Evolutionary conservation across 1,284 basidiomycete species (phyloP).

Genomic region (Inonotus obliquus): DNA sequence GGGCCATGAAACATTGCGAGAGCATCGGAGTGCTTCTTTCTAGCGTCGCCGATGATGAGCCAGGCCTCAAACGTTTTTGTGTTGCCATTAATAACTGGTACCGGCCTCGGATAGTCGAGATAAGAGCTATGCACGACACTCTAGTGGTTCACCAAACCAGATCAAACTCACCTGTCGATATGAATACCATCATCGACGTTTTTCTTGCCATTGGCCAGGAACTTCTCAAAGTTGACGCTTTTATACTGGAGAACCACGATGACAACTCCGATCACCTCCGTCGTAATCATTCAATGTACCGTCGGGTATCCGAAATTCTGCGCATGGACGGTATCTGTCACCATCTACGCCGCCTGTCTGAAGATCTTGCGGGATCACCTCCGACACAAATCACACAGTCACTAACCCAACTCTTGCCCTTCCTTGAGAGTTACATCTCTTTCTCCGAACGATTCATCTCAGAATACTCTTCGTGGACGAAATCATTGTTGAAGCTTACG

Average conservation of each 20-base stretch:
- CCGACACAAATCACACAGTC: neutral
- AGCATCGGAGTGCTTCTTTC: neutral
- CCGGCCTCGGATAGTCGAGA: neutral
- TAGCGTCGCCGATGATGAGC: neutral
- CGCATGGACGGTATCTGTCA: slow-evolving; percentile 33
- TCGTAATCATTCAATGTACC: neutral
- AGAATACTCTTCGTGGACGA: slow-evolving; percentile 62
- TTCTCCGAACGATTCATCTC: slow-evolving; percentile 52
- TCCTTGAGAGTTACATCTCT: slow-evolving; percentile 54
- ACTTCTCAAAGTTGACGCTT: neutral
- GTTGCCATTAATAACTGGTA: neutral
- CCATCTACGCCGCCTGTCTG: slow-evolving; percentile 25
- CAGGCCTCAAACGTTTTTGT: slow-evolving; percentile 3
- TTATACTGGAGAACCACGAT: neutral
- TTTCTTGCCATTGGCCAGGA: slow-evolving; percentile 13
- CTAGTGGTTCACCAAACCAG: neutral
- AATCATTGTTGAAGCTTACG: slow-evolving; percentile 80
- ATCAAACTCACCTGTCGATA: neutral
- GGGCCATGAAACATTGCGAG: neutral
- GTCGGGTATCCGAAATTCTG: neutral
- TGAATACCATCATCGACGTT: slow-evolving; percentile 1
- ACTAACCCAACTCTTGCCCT: slow-evolving; percentile 53
- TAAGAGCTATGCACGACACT: neutral
- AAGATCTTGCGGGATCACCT: neutral
- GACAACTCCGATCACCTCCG: neutral